phyloP scores from a whole-genome alignment of 176 grass and related monocot species.

The Eleusine coracana region DNA sequence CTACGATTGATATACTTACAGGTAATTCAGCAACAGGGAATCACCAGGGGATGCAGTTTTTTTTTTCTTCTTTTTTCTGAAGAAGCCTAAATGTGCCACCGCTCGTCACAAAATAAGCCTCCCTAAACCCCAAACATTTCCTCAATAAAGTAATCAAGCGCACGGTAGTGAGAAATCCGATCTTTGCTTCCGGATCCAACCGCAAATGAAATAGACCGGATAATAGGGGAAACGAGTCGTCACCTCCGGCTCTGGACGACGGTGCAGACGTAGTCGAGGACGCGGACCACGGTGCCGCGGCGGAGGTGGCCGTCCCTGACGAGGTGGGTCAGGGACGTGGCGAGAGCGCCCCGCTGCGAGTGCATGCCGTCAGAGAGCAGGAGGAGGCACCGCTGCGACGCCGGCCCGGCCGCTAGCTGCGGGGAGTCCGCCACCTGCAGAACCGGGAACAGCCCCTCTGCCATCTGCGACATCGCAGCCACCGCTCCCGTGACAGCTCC shows the following conservation, averaged over 20 bases:
- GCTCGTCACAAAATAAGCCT: too few species aligned
- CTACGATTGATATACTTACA: too few species aligned
- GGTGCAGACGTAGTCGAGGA: conserved; percentile 58
- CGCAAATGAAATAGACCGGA: too few species aligned
- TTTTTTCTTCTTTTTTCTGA: too few species aligned
- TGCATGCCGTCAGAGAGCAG: conserved; percentile 59
- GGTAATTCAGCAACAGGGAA: too few species aligned
- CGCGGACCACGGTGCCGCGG: conserved; percentile 41
- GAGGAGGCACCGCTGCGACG: background rate
- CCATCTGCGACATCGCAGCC: background rate
- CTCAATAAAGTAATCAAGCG: too few species aligned
- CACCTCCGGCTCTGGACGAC: conserved; percentile 61
- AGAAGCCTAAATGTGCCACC: too few species aligned
- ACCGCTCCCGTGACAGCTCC: background rate
- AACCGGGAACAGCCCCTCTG: background rate
- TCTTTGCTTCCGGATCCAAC: too few species aligned
- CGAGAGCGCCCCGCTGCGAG: conserved; percentile 61
- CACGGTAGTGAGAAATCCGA: too few species aligned
- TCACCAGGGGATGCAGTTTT: too few species aligned
- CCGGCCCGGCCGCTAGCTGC: background rate
- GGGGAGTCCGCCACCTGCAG: background rate
- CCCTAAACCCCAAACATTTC: too few species aligned
- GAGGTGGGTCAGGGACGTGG: conserved; percentile 49
- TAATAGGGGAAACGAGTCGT: background rate
- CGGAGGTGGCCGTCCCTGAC: conserved; percentile 42